Evolutionary conservation across 768 basidiomycete genomes (phyloP), one percentile per base, ranked within the genome.

Genomic region (Podaxis sp.): DNA sequence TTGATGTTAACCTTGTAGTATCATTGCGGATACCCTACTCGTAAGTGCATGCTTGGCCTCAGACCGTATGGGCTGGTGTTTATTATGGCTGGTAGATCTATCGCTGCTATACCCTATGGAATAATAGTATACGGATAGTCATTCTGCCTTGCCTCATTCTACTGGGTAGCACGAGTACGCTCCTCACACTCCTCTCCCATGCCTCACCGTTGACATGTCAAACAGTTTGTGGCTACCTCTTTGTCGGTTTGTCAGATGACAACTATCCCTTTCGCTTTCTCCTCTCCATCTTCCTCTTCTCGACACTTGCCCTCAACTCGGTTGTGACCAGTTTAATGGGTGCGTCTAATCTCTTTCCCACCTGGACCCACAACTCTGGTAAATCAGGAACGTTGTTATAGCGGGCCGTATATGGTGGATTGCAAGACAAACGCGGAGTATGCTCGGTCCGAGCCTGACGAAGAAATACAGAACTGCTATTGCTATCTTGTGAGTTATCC

Each of bases 371-470:
- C 26, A 22, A 40, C 9, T 36, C 5, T 62, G 53, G 28, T 55
- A 33, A 30, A 55, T 38, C 44, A 54, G 28, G n/a, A 19, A 19
- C 36, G 24, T 11, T 40, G 2, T 19, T 59, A 19, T 19, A 79
- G 78, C 75, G 24, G 77, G 73, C 28, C 71, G 77, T 26, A 75
- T 79, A 42, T 73, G 74, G 72, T 78, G 73, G 68, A 65, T 77
- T 5, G 68, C 72, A 9, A 68, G 66, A 1, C 70, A 69, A 38
- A 71, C 74, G 2, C 69, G 68, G 26, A 61, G 58, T 11, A 66
- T 75, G 17, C 55, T 78, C 22, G 74, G 69, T n/a, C 61, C 66
- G 11, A 69, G 63, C 3, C 70, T 78, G 40, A 66, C 75, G n/a
- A 66, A 68, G 36, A 71, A 72, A 57, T 77, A 76, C 42, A 73